phyloP scores from a whole-genome alignment of 257 asterid genomes.

The Nyctanthes arbortristis region DNA sequence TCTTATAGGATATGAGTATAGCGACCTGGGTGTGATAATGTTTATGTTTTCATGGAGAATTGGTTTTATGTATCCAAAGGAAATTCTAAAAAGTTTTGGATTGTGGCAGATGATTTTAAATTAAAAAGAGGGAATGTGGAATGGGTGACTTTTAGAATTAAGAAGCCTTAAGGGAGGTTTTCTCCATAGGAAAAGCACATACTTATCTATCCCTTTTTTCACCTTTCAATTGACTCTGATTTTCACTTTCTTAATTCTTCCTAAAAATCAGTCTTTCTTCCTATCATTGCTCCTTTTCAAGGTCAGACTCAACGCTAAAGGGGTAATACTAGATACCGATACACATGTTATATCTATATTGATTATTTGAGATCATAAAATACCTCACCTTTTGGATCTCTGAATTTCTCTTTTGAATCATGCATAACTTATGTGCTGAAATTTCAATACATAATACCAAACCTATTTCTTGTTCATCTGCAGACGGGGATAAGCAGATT shows the following conservation, averaged over 20 bases:
- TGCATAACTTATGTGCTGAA: background rate
- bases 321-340: too few relatives aligned
- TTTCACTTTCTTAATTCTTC: too few relatives aligned
- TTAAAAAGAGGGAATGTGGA: background rate
- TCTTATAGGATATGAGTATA: background rate
- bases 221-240: too few relatives aligned
- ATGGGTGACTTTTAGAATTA: background rate
- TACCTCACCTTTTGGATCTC: background rate
- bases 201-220: too few relatives aligned
- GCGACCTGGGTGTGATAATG: background rate
- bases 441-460: conserved; percentile 12
- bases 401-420: background rate
- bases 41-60: background rate
- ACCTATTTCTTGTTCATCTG: conserved; percentile 17
- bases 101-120: background rate
- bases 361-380: background rate
- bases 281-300: too few relatives aligned
- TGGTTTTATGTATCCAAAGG: background rate
- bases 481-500: conserved; percentile 43
- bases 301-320: too few relatives aligned
- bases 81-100: background rate
- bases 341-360: background rate
- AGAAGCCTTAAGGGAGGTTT: too few relatives aligned
- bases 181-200: too few relatives aligned
- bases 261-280: too few relatives aligned